These are phyloP conservation scores for Pluteus cervinus DNA, from an alignment of 768 basidiomycete species.

Conservation along the genomic window DNA sequence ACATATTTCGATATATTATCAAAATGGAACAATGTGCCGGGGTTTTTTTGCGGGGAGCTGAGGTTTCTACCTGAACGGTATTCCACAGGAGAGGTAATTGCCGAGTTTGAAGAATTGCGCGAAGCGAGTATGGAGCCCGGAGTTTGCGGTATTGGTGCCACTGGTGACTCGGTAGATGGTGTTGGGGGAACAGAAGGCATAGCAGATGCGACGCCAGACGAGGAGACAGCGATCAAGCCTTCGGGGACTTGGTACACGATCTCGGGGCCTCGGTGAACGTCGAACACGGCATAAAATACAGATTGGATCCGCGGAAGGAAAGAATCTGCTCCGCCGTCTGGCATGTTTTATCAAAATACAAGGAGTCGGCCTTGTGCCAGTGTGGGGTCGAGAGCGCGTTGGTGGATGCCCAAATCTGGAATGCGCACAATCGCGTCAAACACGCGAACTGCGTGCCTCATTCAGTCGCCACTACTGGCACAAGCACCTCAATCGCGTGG, in stretches of 20 bases:
- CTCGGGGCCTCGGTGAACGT: slow-evolving; percentile 78
- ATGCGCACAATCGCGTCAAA: no score
- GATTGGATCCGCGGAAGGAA: slow-evolving; percentile 79
- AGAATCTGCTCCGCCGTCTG: slow-evolving; percentile 46
- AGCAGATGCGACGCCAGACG: slow-evolving; percentile 21
- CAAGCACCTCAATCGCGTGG: no score
- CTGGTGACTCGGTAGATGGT: slow-evolving; percentile 28
- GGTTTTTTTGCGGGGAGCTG: slow-evolving; percentile 40
- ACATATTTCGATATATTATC: slow-evolving; percentile 90
- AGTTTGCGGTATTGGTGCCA: slow-evolving; percentile 12
- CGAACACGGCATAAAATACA: slow-evolving; percentile 93
- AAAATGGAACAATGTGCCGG: slow-evolving; percentile 75
- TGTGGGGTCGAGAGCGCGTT: no score
- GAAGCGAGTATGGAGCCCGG: slow-evolving; percentile 29
- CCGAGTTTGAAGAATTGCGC: slow-evolving; percentile 47
- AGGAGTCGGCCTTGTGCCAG: no score
- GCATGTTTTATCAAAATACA: slow-evolving; percentile 13
- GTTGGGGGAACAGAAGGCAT: slow-evolving; percentile 31
- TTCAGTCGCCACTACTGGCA: no score
- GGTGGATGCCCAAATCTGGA: no score
- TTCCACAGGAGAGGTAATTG: slow-evolving; percentile 40
- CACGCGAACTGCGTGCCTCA: no score
- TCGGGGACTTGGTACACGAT: slow-evolving; percentile 94
- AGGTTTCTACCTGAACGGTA: slow-evolving; percentile 36
- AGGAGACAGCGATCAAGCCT: slow-evolving; percentile 61